Base-by-base conservation (phyloP, 306 rosid species). In the Trifolium pratense region DNA sequence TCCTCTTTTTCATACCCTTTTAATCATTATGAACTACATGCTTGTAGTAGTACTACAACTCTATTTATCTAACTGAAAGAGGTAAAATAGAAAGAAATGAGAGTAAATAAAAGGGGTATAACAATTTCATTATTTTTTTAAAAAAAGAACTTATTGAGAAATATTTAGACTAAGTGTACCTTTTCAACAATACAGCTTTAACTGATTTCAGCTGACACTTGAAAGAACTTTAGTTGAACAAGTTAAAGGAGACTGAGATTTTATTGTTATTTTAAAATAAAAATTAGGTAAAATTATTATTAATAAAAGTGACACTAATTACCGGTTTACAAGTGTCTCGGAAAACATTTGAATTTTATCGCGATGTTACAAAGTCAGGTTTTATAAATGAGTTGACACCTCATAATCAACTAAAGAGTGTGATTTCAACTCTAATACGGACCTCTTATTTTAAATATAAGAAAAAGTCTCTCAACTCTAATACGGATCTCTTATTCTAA, bases 31-130 rank as follows among this genome's bases (percentile, higher is more conserved):
- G 61, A 69, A 25, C 71, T 58, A 20, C 63, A 58, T 25, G 29
- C 48, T 51, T 29, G 59, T 4, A 58, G 39, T 58, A 58, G 32
- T 51, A 69, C 34, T 60, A 57, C 42, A 40, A 66, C 65, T 43
- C 77, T 52, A 42, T 57, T 37, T 42, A 70, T 60, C 23, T 63
- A 34, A 40, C 83, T 78, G 26, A 74, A 60, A 65, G 67, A 60
- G 70, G 84, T 65, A 75, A 66, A 48, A 46, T 56, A 51, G 29
- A 46, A 70, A 9, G 2, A 17, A 21, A 46, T 16, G 23, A 13
- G 9, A 48, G 10, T 52, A 3, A 31, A 0, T 25, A 64, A 68
- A 45, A 49, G 46, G 15, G 9, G 5, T 12, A n/a, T 0, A 48
- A 15, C 18, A 15, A 15, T n/a, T 48, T 15, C n/a, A 36, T 43